Base-by-base conservation (phyloP, 169 alveolate genomes). In the Eimeria maxima region DNA sequence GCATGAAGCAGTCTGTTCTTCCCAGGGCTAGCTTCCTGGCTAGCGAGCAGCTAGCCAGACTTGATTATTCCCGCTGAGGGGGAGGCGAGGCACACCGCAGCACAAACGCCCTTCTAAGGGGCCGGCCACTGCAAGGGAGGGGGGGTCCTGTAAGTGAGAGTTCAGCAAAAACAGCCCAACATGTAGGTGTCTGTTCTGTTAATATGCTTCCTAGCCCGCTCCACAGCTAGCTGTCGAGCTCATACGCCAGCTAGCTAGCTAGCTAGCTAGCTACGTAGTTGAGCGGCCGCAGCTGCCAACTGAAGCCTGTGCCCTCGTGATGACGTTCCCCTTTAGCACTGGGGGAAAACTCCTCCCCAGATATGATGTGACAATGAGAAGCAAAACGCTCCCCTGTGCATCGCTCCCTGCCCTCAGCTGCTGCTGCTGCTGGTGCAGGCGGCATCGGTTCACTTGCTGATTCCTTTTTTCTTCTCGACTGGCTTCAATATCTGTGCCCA, bases 401-500 rank as follows among this genome's bases (percentile, higher is more conserved):
- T 53, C 90, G 80, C 90, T 45, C 65, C 67, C 88, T 38, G 22
- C 67, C 88, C 88, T 78, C 88, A 44, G 65, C 65, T 53, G 67
- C 67, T 57, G 67, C 67, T 57, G 67, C 67, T 57, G 67, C 67
- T 8, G 80, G 22, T 29, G 45, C 80, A 27, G 45, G 74, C 50
- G 53, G 88, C 88, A n/a, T 78, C 45, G 74, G 47, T 53, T 81
- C 69, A 92, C 53, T 92, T 92, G 83, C 69, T 69, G 22, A 80
- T 78, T 88, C 95, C 95, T 94, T 97, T 97, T 73, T 97, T 97
- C 97, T 98, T 98, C 96, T 98, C 99, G 83, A 98, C 99, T 38
- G 99, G 99, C 96, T 98, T 98, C 88, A 99, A 96, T 67, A 99
- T 98, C 98, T 98, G 97, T 94, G 97, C 84, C 4, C 53, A 50